A percentile compares a stretch with the other conserved stretches of the same genome.
These are phyloP conservation scores for Wickerhamomyces silvicola DNA, from an alignment of 805 yeast species.

Conservation along the genomic window DNA sequence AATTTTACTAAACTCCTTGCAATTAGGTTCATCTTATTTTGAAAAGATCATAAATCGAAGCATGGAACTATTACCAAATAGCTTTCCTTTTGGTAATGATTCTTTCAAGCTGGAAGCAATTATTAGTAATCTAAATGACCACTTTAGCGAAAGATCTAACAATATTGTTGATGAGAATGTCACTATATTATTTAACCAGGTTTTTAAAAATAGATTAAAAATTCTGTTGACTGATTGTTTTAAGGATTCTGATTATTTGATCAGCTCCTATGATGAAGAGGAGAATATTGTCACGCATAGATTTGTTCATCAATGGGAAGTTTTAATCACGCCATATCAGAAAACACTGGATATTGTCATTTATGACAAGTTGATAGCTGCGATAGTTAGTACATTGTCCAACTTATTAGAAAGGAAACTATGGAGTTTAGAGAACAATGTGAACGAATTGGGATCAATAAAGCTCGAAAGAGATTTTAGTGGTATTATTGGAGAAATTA, in stretches of 20 bases:
- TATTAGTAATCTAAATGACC: constrained; percentile 19
- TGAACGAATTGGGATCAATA: constrained; percentile 79
- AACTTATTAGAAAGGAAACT: constrained; percentile 57
- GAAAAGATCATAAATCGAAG: constrained; percentile 29
- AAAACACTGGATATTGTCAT: constrained; percentile 49
- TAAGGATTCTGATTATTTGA: constrained; percentile 21
- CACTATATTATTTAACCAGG: constrained; percentile 40
- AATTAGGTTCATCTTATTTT: constrained; percentile 54
- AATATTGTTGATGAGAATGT: constrained; percentile 32
- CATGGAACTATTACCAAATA: constrained; percentile 25
- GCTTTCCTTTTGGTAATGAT: constrained; percentile 34
- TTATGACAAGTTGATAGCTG: constrained; percentile 40
- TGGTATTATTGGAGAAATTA: constrained; percentile 63
- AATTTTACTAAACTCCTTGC: constrained; percentile 66
- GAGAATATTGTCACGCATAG: constrained; percentile 32
- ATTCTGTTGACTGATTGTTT: constrained; percentile 37
- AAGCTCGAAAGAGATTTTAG: constrained; percentile 79
- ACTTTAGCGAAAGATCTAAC: constrained; percentile 21
- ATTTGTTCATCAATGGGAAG: constrained; percentile 62
- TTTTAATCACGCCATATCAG: constrained; percentile 57
- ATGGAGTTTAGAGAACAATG: constrained; percentile 56
- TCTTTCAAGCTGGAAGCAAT: constrained; percentile 21
- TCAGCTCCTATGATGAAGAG: constrained; percentile 26
- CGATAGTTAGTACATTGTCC: constrained; percentile 50
- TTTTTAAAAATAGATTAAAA: constrained; percentile 38